Evolutionary conservation across 2,329 filamentous ascomycete species (phyloP).

Genomic region (Apiospora marii): DNA sequence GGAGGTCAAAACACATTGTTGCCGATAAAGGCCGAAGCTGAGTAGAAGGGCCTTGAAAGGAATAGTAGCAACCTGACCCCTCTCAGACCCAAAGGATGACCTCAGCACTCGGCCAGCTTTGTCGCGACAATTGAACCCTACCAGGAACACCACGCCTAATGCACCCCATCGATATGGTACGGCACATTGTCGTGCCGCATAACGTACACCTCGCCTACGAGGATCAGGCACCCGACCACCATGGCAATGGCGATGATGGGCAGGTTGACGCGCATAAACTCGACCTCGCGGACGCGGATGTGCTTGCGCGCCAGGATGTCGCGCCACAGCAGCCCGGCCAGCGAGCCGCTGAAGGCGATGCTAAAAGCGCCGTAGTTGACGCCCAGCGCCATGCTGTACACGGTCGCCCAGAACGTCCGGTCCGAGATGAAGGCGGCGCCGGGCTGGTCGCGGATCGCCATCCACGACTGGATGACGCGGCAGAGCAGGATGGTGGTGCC

Average conservation of each 20-base stretch:
- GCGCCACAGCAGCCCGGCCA: slow-evolving; percentile 76
- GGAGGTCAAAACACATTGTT: neutral
- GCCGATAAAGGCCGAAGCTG: neutral
- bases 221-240: slow-evolving; percentile 63
- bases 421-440: slow-evolving; percentile 62
- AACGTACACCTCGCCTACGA: slow-evolving; percentile 65
- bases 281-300: slow-evolving; percentile 67
- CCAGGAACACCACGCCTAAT: neutral
- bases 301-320: slow-evolving; percentile 74
- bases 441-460: slow-evolving; percentile 58
- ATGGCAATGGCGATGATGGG: slow-evolving; percentile 76
- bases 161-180: neutral
- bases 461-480: slow-evolving; percentile 74
- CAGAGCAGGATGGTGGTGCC: slow-evolving; percentile 78
- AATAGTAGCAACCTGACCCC: neutral
- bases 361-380: slow-evolving; percentile 81
- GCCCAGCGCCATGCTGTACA: slow-evolving; percentile 78
- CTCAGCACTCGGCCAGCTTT: too few relatives aligned
- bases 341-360: slow-evolving; percentile 73
- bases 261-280: slow-evolving; percentile 74
- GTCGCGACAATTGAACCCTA: neutral
- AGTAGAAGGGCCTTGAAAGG: neutral
- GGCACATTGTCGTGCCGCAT: slow-evolving; percentile 41
- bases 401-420: slow-evolving; percentile 75
- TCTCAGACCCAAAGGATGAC: neutral